Conservation (phyloP, 2,329 filamentous ascomycete genomes). For the Plectosphaerella cucumerina region DNA sequence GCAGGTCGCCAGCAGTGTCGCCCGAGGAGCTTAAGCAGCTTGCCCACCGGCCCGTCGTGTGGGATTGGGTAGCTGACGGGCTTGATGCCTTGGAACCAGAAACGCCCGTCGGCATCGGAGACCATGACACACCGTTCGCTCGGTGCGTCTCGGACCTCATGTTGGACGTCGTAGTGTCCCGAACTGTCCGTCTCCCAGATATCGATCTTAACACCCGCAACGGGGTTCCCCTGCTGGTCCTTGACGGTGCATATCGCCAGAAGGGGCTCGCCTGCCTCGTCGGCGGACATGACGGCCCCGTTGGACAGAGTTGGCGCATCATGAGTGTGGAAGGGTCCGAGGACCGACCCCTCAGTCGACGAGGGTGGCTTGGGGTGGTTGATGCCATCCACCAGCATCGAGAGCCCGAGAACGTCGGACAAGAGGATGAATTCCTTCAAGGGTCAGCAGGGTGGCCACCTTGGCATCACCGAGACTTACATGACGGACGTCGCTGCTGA, state of each 20-base stretch:
- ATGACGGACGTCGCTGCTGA: conserved; percentile 63
- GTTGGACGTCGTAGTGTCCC: conserved; percentile 74
- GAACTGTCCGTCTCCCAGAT: conserved; percentile 76
- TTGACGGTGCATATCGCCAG: conserved; percentile 64
- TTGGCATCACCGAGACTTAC: conserved; percentile 30
- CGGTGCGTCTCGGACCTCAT: conserved; percentile 46
- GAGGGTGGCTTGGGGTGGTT: conserved; percentile 68
- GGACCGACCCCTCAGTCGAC: conserved; percentile 71
- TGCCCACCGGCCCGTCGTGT: conserved; percentile 77
- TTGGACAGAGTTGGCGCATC: conserved; percentile 52
- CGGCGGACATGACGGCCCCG: conserved; percentile 58
- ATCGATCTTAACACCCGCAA: conserved; percentile 63
- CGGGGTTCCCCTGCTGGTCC: conserved; percentile 55
- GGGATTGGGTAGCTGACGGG: conserved; percentile 85
- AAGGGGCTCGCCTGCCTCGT: conserved; percentile 60
- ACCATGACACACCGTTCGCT: conserved; percentile 48
- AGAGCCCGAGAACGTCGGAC: conserved; percentile 70
- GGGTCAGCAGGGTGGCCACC: no score
- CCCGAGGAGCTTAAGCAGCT: conserved; percentile 59
- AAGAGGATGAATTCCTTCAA: conserved; percentile 69
- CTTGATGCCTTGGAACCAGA: conserved; percentile 82
- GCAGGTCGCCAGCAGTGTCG: conserved; percentile 74
- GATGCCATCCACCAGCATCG: conserved; percentile 70
- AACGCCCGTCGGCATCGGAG: conserved; percentile 30
- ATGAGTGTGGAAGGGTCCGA: conserved; percentile 77